Evolutionary conservation across 805 yeast genomes (phyloP), one percentile per base, ranked within the genome.

Genomic region (Wickerhamiella qilinensis): DNA sequence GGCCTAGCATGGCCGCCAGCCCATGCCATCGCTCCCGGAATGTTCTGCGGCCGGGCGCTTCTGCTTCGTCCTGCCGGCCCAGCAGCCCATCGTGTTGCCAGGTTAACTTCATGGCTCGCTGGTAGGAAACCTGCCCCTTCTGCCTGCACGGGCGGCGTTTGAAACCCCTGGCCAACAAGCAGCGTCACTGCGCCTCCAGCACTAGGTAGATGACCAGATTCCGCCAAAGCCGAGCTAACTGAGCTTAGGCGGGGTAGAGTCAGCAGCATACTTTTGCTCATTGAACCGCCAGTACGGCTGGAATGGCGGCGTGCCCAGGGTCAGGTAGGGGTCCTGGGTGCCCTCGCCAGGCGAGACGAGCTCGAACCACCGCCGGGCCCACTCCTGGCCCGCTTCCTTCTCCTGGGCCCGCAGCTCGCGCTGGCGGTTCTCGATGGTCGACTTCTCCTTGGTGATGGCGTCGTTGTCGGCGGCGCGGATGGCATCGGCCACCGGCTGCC

Each of bases 401-500:
- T 91, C 98, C 42, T 65, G 56, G 59, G 72, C 75, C 55, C 97
- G 73, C 58, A 78, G 54, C 34, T 73, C 85, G 55, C 98, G 76
- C 64, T 88, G 96, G 19, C 65, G 70, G 52, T 81, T 78, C 63
- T 88, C 98, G 47, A 91, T 69, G 53, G 64, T 61, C 14, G 85
- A 64, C 64, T 88, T 88, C 52, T 79, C 81, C 46, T 65, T 62
- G 53, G 77, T 76, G 48, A 88, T 85, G 46, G 68, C 59, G 49
- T 80, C 82, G 60, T 71, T 83, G 56, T 85, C 78, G 33, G 88
- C 81, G 18, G 62, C 58, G 41, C 68, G 72, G 50, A 85, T 79
- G 14, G 97, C 97, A 8, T 68, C 82, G 0, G 96, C 94, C 20
- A 91, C 97, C 46, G 75, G 71, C 37, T 56, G 51, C 98, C 98